Conservation (phyloP, 208 protist species). For the Lotmaria passim region DNA sequence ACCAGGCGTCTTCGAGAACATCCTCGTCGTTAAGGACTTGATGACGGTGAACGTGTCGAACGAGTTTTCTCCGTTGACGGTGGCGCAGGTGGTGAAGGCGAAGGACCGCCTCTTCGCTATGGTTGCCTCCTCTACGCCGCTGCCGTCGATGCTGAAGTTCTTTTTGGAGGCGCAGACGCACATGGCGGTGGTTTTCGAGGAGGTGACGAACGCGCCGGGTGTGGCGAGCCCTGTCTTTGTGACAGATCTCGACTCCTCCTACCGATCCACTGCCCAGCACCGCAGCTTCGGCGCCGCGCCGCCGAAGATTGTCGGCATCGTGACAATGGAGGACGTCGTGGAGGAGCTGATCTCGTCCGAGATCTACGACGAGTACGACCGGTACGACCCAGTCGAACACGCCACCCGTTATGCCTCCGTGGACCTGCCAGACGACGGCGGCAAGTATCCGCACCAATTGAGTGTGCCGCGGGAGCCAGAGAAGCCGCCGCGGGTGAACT, state of each 20-base stretch:
- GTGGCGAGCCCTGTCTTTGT: not conserved
- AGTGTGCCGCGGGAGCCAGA: constrained; percentile 52
- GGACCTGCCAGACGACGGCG: constrained; percentile 20
- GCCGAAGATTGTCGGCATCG: constrained; percentile 63
- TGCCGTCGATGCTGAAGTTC: constrained; percentile 82
- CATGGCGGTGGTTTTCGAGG: constrained; percentile 82
- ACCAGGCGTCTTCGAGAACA: constrained; percentile 50
- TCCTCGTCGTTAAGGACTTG: constrained; percentile 86
- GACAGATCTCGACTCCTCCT: constrained; percentile 24
- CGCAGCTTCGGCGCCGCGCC: constrained; percentile 28
- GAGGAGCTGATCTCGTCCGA: constrained; percentile 85
- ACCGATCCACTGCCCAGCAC: constrained; percentile 5
- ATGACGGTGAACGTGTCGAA: constrained; percentile 49
- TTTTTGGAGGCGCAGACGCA: constrained; percentile 86
- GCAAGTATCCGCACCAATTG: constrained; percentile 13
- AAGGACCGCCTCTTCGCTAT: constrained; percentile 67
- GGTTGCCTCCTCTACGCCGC: constrained; percentile 56
- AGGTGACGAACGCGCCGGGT: constrained; percentile 15
- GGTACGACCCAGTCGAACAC: constrained; percentile 47
- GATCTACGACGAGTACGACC: constrained; percentile 93
- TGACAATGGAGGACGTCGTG: constrained; percentile 90
- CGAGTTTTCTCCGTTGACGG: constrained; percentile 47
- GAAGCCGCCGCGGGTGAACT: constrained; percentile 78
- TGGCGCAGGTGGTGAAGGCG: constrained; percentile 73
- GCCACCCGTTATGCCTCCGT: constrained; percentile 20